Percentiles rank a stretch among this genome's conserved stretches.
Conservation (phyloP, 768 basidiomycete species). For the Daedaleopsis sinensis region DNA sequence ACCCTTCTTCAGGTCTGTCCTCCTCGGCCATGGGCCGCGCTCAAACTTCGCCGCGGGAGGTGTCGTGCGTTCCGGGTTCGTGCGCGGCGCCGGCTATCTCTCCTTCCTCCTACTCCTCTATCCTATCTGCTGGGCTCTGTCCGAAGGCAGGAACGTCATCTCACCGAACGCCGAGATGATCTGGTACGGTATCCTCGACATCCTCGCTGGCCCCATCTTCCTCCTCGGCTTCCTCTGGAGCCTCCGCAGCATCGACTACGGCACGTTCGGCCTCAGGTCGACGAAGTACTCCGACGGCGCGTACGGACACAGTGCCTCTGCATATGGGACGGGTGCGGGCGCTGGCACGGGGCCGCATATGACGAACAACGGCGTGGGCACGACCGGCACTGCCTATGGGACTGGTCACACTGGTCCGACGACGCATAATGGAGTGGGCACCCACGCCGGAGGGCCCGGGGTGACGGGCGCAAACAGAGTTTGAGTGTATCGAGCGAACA, state of each 20-base stretch:
- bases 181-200: slow-evolving; percentile 54
- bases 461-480: too few species aligned
- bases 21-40: slow-evolving; percentile 32
- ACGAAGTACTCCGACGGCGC: slow-evolving; percentile 30
- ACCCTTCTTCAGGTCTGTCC: slow-evolving; percentile 18
- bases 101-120: slow-evolving; percentile 58
- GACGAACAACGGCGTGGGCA: neutral
- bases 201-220: slow-evolving; percentile 44
- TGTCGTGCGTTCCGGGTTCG: slow-evolving; percentile 32
- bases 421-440: too few species aligned
- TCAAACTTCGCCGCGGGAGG: slow-evolving; percentile 29
- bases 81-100: slow-evolving; percentile 42
- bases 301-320: slow-evolving; percentile 8
- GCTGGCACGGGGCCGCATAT: neutral
- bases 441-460: too few species aligned
- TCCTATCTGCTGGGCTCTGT: slow-evolving; percentile 58
- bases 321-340: neutral
- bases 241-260: slow-evolving; percentile 33
- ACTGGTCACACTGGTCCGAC: too few species aligned
- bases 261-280: slow-evolving; percentile 31
- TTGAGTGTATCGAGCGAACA: too few species aligned
- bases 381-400: too few species aligned
- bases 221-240: slow-evolving; percentile 31
- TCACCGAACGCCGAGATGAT: slow-evolving; percentile 55
- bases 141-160: slow-evolving; percentile 57